Conservation (phyloP, 1,284 basidiomycete species). For the Neolentinus lepideus region DNA sequence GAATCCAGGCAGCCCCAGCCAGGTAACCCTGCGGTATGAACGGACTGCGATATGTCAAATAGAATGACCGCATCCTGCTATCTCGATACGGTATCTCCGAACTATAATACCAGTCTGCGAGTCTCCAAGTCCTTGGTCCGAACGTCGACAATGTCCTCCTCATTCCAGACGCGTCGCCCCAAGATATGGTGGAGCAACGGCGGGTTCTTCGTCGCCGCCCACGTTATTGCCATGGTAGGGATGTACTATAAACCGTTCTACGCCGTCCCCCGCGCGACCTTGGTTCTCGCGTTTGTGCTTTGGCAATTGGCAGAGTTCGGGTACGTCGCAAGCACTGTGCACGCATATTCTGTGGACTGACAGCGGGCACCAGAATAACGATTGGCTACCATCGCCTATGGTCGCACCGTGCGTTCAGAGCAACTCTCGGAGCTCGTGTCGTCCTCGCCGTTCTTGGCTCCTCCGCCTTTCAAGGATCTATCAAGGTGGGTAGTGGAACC, state of each 20-base stretch:
- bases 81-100: no score
- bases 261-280: conserved; percentile 35
- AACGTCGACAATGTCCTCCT: not conserved
- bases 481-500: conserved; percentile 30
- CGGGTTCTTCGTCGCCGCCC: conserved; percentile 58
- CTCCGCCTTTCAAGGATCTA: conserved; percentile 62
- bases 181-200: conserved; percentile 65
- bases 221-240: conserved; percentile 54
- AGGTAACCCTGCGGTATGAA: no score
- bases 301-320: conserved; percentile 74
- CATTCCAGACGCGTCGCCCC: conserved; percentile 4
- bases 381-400: conserved; percentile 75
- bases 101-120: no score
- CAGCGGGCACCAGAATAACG: conserved; percentile 40
- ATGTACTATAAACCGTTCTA: conserved; percentile 42
- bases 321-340: conserved; percentile 29
- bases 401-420: conserved; percentile 66
- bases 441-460: conserved; percentile 60
- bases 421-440: conserved; percentile 45
- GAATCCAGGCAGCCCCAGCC: no score
- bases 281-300: conserved; percentile 44
- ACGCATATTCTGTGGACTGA: conserved; percentile 4
- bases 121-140: not conserved
- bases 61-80: no score
- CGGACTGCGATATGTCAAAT: no score